A percentile compares a stretch with the other conserved stretches of the same genome.
phyloP scores from a whole-genome alignment of 768 basidiomycete genomes.

The Tricholoma terreum region DNA sequence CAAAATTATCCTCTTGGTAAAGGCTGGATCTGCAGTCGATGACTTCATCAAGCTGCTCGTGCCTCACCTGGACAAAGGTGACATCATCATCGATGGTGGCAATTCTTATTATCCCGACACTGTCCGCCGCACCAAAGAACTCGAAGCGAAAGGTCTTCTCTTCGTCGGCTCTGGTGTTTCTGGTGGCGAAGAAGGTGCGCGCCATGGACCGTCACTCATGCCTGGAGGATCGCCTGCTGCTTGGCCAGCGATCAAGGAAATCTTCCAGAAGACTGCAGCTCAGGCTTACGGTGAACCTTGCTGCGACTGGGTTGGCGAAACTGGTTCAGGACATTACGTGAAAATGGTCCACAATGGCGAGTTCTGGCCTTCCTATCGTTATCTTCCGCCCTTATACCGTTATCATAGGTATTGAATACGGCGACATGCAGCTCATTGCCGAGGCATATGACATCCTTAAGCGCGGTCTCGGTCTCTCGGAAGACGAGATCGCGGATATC shows the following conservation, averaged over 20 bases:
- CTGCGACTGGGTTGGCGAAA: slow-evolving; percentile 99
- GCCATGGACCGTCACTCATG: slow-evolving; percentile 97
- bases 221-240: slow-evolving; percentile 93
- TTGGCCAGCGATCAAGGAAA: slow-evolving; percentile 96
- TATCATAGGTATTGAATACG: slow-evolving; percentile 91
- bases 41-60: slow-evolving; percentile 88
- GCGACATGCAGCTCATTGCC: slow-evolving; percentile 99
- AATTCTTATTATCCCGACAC: slow-evolving; percentile 99
- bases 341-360: slow-evolving; percentile 99
- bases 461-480: slow-evolving; percentile 84
- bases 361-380: slow-evolving; percentile 16
- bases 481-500: slow-evolving; percentile 91
- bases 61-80: slow-evolving; percentile 89
- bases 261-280: slow-evolving; percentile 98
- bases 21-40: slow-evolving; percentile 96
- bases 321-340: slow-evolving; percentile 95
- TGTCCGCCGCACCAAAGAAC: slow-evolving; percentile 89
- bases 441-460: slow-evolving; percentile 99
- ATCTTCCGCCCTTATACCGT: slow-evolving; percentile 9
- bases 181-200: slow-evolving; percentile 98
- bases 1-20: slow-evolving; percentile 98
- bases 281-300: slow-evolving; percentile 94
- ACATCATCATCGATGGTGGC: slow-evolving; percentile 99
- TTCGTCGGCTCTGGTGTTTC: slow-evolving; percentile 99
- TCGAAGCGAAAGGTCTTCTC: slow-evolving; percentile 91